A percentile compares a stretch with the other conserved stretches of the same genome.
Evolutionary conservation across 164 flowering plant species (phyloP).

Genomic region (Chimonanthus salicifolius): DNA sequence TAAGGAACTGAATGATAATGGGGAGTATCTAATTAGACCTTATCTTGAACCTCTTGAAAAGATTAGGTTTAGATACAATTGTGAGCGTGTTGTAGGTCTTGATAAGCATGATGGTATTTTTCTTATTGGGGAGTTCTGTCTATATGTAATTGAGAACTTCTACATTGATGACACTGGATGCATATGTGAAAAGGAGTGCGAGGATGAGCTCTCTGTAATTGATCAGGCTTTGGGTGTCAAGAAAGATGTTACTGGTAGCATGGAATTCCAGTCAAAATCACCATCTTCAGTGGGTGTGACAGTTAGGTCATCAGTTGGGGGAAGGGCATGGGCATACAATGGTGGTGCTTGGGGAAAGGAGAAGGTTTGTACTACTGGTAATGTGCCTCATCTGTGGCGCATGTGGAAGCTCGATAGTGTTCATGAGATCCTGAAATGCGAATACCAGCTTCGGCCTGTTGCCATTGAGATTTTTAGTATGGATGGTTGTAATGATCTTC

Average conservation of each 20-base stretch:
- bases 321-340: slow-evolving; percentile 96
- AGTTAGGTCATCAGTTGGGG: slow-evolving; percentile 61
- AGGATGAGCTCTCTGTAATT: slow-evolving; percentile 92
- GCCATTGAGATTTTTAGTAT: slow-evolving; percentile 98
- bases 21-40: slow-evolving; percentile 94
- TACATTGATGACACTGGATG: slow-evolving; percentile 84
- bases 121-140: slow-evolving; percentile 78
- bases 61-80: slow-evolving; percentile 81
- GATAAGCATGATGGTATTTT: slow-evolving; percentile 99
- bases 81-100: slow-evolving; percentile 95
- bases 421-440: slow-evolving; percentile 95
- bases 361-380: slow-evolving; percentile 65
- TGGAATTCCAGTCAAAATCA: slow-evolving; percentile 75
- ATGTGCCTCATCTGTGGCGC: slow-evolving; percentile 89
- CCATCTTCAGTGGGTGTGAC: slow-evolving; percentile 61
- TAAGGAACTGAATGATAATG: slow-evolving; percentile 79
- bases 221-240: slow-evolving; percentile 99
- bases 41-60: slow-evolving; percentile 84
- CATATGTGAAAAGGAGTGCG: slow-evolving; percentile 86
- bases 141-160: slow-evolving; percentile 93
- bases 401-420: slow-evolving; percentile 98
- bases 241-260: slow-evolving; percentile 61
- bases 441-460: slow-evolving; percentile 98
- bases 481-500: slow-evolving; percentile 99
- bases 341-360: slow-evolving; percentile 99